Evolutionary conservation across 192 early-diverging fungal species (phyloP).

Genomic region (Thamnidium elegans): DNA sequence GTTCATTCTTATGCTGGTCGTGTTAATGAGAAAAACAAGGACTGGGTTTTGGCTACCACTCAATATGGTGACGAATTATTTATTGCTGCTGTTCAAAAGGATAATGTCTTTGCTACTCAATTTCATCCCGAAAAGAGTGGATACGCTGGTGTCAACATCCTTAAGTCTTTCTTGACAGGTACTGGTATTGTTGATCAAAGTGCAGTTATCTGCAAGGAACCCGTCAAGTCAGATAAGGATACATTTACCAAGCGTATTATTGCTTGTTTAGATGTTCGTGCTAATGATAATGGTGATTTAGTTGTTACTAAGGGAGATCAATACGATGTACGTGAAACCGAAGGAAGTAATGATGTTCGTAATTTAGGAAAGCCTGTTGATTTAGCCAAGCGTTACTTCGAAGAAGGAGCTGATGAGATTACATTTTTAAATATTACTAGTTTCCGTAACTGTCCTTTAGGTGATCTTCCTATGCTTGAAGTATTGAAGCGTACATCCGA

Average conservation of each 20-base stretch:
- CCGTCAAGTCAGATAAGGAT: slow-evolving; percentile 40
- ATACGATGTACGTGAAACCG: slow-evolving; percentile 92
- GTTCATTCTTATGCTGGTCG: slow-evolving; percentile 95
- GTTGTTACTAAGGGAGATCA: slow-evolving; percentile 99
- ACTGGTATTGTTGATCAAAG: slow-evolving; percentile 29
- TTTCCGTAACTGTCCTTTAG: slow-evolving; percentile 88
- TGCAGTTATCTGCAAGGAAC: slow-evolving; percentile 1
- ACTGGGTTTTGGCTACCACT: slow-evolving; percentile 80
- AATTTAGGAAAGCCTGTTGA: slow-evolving; percentile 98
- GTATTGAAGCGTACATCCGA: slow-evolving; percentile 84
- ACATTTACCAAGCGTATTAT: slow-evolving; percentile 86
- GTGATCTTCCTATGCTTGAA: slow-evolving; percentile 94
- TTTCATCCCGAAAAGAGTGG: slow-evolving; percentile 99
- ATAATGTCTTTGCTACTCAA: slow-evolving; percentile 95
- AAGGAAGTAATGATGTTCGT: slow-evolving; percentile 64
- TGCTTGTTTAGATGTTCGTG: slow-evolving; percentile 94
- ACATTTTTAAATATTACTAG: slow-evolving; percentile 99
- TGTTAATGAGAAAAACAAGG: slow-evolving; percentile 51
- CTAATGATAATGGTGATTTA: slow-evolving; percentile 95
- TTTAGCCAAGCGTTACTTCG: slow-evolving; percentile 85
- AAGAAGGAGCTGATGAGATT: slow-evolving; percentile 97
- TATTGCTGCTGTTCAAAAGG: slow-evolving; percentile 75
- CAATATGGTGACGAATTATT: slow-evolving; percentile 88
- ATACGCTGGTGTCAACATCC: slow-evolving; percentile 75
- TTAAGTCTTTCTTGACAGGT: slow-evolving; percentile 76